phyloP scores from a whole-genome alignment of 1,139 yeast genomes.

The Taphrina confusa region DNA sequence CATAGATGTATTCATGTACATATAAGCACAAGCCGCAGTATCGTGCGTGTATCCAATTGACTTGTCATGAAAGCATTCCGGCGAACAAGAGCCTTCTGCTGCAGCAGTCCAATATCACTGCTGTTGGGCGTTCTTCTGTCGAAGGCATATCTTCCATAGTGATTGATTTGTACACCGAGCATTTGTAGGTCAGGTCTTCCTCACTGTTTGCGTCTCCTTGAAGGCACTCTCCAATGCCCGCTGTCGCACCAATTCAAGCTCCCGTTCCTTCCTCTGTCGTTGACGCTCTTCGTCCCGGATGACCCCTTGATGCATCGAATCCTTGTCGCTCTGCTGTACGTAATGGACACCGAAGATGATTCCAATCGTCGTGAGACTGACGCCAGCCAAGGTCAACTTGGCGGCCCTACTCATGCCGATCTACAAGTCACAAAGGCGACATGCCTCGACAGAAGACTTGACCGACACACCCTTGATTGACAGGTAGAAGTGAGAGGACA shows the following conservation, averaged over 20 bases:
- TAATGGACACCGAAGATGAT: slow-evolving; percentile 41
- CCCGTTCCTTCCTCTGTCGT: slow-evolving; percentile 39
- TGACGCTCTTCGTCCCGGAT: slow-evolving; percentile 41
- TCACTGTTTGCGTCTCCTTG: slow-evolving; percentile 36
- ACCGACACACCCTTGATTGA: too few relatives aligned
- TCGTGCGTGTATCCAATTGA: too few relatives aligned
- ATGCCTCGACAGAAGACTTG: neutral
- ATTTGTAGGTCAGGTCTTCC: neutral
- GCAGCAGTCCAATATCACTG: too few relatives aligned
- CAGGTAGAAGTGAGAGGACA: too few relatives aligned
- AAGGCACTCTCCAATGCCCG: slow-evolving; percentile 40
- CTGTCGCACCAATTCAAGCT: slow-evolving; percentile 39
- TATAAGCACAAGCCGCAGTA: too few relatives aligned
- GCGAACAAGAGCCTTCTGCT: too few relatives aligned
- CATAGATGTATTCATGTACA: too few relatives aligned
- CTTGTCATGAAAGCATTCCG: too few relatives aligned
- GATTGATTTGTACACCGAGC: too few relatives aligned
- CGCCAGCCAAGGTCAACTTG: slow-evolving; percentile 39
- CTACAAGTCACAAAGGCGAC: neutral
- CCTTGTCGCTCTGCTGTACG: slow-evolving; percentile 39
- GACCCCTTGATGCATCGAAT: slow-evolving; percentile 41
- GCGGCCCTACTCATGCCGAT: slow-evolving; percentile 40
- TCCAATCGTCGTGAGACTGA: slow-evolving; percentile 36
- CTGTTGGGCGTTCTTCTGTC: too few relatives aligned
- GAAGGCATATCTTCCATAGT: too few relatives aligned